Evolutionary conservation across 345 rosid species (phyloP).

Genomic region (Citrus medica): DNA sequence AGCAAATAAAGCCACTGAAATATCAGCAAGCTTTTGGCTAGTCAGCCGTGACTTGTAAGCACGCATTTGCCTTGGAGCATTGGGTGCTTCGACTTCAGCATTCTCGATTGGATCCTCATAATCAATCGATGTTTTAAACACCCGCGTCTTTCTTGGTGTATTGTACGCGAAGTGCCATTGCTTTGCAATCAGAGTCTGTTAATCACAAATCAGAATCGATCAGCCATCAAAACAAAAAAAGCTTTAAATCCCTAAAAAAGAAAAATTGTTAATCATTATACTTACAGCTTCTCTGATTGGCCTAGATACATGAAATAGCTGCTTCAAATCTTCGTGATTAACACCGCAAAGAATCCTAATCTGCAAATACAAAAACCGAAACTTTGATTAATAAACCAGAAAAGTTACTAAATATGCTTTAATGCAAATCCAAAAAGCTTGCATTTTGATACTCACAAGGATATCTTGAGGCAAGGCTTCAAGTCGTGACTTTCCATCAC

Average conservation of each 20-base stretch:
- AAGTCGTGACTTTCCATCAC: constrained; percentile 36
- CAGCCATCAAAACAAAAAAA: neutral
- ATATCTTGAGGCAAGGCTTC: constrained; percentile 78
- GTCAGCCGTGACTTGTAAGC: constrained; percentile 25
- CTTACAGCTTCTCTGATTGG: constrained; percentile 74
- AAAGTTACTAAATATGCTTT: neutral
- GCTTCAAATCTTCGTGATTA: constrained; percentile 70
- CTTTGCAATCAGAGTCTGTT: constrained; percentile 63
- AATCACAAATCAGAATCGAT: neutral
- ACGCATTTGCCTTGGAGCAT: constrained; percentile 51
- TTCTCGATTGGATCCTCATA: constrained; percentile 22
- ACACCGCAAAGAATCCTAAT: constrained; percentile 63
- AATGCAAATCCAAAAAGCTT: neutral
- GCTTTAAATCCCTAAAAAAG: neutral
- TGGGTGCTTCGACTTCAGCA: constrained; percentile 56
- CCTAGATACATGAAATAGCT: constrained; percentile 58
- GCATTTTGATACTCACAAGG: constrained; percentile 40
- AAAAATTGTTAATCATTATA: neutral
- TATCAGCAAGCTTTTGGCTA: constrained; percentile 37
- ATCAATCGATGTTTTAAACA: constrained; percentile 37
- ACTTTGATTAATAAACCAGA: neutral
- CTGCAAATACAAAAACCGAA: constrained; percentile 27
- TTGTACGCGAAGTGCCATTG: constrained; percentile 53
- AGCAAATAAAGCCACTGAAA: constrained; percentile 55
- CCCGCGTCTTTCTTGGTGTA: constrained; percentile 62